phyloP scores from a whole-genome alignment of 208 protist species.

The Trypanosoma melophagium region DNA sequence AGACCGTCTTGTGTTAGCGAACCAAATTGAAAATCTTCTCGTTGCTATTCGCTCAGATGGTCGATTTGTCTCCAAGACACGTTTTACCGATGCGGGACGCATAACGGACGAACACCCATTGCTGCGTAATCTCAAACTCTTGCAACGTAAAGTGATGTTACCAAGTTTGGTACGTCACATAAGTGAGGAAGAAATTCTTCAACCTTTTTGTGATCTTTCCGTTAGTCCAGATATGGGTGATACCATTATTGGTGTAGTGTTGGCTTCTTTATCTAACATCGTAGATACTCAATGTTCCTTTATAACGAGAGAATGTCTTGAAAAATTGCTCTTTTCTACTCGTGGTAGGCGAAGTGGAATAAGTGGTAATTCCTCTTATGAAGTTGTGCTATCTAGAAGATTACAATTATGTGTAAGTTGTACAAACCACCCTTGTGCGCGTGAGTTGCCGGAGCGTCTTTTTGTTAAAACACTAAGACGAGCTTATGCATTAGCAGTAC shows the following conservation, averaged over 20 bases:
- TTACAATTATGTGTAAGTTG: conserved; percentile 51
- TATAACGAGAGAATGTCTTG: conserved; percentile 52
- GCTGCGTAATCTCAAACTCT: conserved; percentile 19
- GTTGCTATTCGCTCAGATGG: conserved; percentile 51
- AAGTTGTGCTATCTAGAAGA: conserved; percentile 61
- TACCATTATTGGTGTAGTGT: conserved; percentile 67
- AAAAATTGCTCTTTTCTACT: conserved; percentile 49
- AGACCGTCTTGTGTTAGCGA: conserved; percentile 44
- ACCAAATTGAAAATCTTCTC: conserved; percentile 53
- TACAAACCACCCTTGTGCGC: conserved; percentile 37
- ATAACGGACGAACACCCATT: conserved; percentile 33
- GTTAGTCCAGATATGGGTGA: conserved; percentile 48
- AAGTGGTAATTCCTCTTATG: conserved; percentile 53
- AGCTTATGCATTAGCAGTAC: conserved; percentile 38
- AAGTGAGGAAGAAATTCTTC: conserved; percentile 54
- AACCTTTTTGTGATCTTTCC: conserved; percentile 68
- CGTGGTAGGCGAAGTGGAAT: conserved; percentile 31
- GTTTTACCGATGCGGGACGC: conserved; percentile 23
- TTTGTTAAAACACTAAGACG: conserved; percentile 41
- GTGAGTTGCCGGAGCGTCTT: conserved; percentile 34
- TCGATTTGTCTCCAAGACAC: conserved; percentile 30
- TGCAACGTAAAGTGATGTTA: conserved; percentile 27
- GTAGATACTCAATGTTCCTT: conserved; percentile 64
- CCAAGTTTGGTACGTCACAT: conserved; percentile 26
- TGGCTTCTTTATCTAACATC: conserved; percentile 68